Evolutionary conservation across 2,329 filamentous ascomycete genomes (phyloP).

Genomic region (Talaromyces funiculosus): DNA sequence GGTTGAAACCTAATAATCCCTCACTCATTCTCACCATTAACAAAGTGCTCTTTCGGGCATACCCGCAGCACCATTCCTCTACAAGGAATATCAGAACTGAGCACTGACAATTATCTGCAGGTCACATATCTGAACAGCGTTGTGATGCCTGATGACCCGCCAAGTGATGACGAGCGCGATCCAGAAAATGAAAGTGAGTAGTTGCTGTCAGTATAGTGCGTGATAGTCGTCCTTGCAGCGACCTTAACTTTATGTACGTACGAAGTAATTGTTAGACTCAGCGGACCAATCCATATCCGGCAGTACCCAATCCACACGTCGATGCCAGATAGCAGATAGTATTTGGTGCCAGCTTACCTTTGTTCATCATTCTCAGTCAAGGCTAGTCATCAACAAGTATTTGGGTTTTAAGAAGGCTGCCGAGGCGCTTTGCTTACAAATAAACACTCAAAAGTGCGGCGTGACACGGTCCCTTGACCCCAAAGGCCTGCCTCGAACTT

Average conservation of each 20-base stretch:
- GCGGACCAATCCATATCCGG: neutral
- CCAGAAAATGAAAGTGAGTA: neutral
- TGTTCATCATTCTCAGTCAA: neutral
- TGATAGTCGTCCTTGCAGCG: neutral
- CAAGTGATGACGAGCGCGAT: conserved; percentile 4
- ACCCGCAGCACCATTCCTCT: conserved; percentile 11
- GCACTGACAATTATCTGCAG: conserved; percentile 35
- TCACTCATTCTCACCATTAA: neutral
- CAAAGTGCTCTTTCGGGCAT: neutral
- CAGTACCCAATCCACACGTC: neutral
- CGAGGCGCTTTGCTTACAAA: neutral
- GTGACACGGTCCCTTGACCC: neutral
- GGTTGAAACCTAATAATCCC: conserved; percentile 3
- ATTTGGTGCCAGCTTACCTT: neutral
- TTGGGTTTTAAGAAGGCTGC: neutral
- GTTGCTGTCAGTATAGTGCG: neutral
- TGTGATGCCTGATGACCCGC: conserved; percentile 60
- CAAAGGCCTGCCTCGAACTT: neutral
- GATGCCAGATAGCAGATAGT: too few relatives aligned
- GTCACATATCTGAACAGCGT: conserved; percentile 66
- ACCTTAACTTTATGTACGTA: neutral
- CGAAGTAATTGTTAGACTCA: neutral
- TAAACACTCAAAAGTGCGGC: neutral
- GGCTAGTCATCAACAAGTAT: neutral
- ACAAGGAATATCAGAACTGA: conserved; percentile 7